Conservation (phyloP, 129 eudicot genomes). For the Flaveria ramosissima region DNA sequence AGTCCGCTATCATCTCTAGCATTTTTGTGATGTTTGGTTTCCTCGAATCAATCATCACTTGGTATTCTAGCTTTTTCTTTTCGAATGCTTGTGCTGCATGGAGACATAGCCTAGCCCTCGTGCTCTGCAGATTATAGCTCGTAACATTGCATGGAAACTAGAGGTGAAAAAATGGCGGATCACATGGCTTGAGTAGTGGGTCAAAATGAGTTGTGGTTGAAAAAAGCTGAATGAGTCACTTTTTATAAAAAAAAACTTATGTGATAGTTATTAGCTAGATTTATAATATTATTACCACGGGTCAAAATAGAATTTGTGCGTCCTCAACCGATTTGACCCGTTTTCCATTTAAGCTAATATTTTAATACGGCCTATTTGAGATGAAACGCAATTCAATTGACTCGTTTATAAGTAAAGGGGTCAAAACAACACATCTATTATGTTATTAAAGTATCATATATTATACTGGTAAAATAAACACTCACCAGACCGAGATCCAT, state of each 20-base stretch:
- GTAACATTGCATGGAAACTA: neutral
- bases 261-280: too few relatives aligned
- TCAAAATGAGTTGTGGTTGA: too few relatives aligned
- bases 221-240: too few relatives aligned
- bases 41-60: conserved; percentile 50
- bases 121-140: conserved; percentile 45
- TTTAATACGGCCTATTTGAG: neutral
- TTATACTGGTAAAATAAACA: neutral
- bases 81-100: conserved; percentile 88
- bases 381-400: neutral
- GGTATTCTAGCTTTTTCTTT: conserved; percentile 59
- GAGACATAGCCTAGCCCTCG: conserved; percentile 72
- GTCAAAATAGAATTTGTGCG: too few relatives aligned
- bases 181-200: too few relatives aligned
- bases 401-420: neutral
- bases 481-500: conserved; percentile 84
- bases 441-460: too few relatives aligned
- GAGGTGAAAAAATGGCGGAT: neutral
- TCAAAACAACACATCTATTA: too few relatives aligned
- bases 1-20: conserved; percentile 46
- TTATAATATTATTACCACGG: too few relatives aligned
- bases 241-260: too few relatives aligned
- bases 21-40: conserved; percentile 40
- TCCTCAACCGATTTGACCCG: too few relatives aligned
- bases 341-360: too few relatives aligned